Evolutionary conservation across 2,329 filamentous ascomycete species (phyloP).

Genomic region (Colletotrichum agaves): DNA sequence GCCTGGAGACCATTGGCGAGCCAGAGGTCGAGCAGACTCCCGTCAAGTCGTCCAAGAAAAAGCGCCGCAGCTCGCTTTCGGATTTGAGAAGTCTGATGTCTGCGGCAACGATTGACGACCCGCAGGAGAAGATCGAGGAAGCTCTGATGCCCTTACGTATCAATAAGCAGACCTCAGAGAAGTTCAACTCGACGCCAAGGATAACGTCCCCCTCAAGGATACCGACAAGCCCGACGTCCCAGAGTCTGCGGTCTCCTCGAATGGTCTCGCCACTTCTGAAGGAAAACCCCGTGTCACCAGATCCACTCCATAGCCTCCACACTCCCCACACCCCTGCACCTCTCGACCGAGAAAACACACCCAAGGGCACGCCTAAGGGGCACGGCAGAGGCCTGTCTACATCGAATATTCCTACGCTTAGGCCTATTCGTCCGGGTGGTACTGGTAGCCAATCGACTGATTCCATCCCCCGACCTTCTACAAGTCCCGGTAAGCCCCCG

Average conservation of each 20-base stretch:
- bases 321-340: slow-evolving; percentile 17
- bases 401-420: slow-evolving; percentile 66
- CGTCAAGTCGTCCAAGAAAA: slow-evolving; percentile 70
- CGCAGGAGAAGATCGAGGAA: slow-evolving; percentile 47
- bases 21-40: slow-evolving; percentile 53
- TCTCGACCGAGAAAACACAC: slow-evolving; percentile 27
- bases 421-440: slow-evolving; percentile 48
- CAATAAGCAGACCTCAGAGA: slow-evolving; percentile 65
- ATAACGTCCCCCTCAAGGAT: slow-evolving; percentile 60
- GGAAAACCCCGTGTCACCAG: slow-evolving; percentile 52
- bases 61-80: slow-evolving; percentile 90
- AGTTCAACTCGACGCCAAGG: slow-evolving; percentile 65
- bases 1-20: slow-evolving; percentile 69
- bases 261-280: slow-evolving; percentile 50
- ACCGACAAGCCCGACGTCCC: slow-evolving; percentile 60
- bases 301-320: slow-evolving; percentile 26
- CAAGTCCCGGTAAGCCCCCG: slow-evolving; percentile 53
- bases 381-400: slow-evolving; percentile 64
- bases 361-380: slow-evolving; percentile 30
- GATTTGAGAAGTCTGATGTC: slow-evolving; percentile 80
- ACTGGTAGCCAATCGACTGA: slow-evolving; percentile 41
- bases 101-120: slow-evolving; percentile 63
- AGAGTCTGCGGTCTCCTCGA: slow-evolving; percentile 53
- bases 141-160: slow-evolving; percentile 61
- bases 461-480: slow-evolving; percentile 42